Evolutionary conservation across 2,329 filamentous ascomycete genomes (phyloP).

Genomic region (Elsinoe perseae): DNA sequence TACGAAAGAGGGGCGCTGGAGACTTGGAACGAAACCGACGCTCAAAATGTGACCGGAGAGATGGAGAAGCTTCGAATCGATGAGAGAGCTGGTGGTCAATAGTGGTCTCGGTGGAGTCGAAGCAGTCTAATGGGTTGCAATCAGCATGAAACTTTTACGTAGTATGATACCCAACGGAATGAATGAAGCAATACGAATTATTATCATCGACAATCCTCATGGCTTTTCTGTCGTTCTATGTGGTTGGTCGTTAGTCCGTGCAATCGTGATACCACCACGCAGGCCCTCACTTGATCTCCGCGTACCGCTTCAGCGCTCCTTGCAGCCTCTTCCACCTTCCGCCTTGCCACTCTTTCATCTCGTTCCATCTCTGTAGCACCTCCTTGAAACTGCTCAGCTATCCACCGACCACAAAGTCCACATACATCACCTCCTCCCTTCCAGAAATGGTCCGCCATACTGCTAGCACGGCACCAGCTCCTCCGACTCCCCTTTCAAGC

Average conservation of each 20-base stretch:
- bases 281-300: not conserved
- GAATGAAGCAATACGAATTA: no score
- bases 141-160: no score
- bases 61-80: not conserved
- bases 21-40: not conserved
- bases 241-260: no score
- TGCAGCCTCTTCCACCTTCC: not conserved
- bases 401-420: constrained; percentile 50
- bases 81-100: not conserved
- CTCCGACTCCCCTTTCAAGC: constrained; percentile 24
- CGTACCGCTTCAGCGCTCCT: not conserved
- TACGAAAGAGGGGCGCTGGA: not conserved
- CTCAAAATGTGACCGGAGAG: not conserved
- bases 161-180: no score
- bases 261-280: no score
- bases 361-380: not conserved
- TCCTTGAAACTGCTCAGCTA: constrained; percentile 44
- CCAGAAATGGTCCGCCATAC: constrained; percentile 41
- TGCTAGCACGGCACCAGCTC: constrained; percentile 21
- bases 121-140: no score
- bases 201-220: no score
- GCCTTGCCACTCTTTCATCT: not conserved
- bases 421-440: constrained; percentile 44
- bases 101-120: no score
- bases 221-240: no score